These are phyloP conservation scores for Bathelium albidoporum DNA, from an alignment of 495 filamentous ascomycete species.

Conservation along the genomic window DNA sequence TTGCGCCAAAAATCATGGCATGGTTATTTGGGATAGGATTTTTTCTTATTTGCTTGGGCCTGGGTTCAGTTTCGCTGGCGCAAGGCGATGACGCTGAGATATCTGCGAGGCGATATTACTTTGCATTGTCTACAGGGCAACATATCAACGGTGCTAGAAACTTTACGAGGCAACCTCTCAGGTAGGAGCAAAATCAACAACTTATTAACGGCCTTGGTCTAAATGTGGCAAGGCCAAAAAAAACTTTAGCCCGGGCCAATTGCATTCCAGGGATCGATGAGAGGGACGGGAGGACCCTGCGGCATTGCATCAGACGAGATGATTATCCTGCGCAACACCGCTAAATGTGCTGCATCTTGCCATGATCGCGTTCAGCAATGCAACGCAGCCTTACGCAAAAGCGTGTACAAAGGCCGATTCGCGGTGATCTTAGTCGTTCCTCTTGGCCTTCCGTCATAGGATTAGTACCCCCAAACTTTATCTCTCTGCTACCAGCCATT, in stretches of 20 bases:
- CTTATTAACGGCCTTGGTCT: not conserved
- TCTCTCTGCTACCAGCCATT: not conserved
- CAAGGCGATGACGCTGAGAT: too few relatives aligned
- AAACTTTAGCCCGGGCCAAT: not conserved
- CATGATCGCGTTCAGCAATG: too few relatives aligned
- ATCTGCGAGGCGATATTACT: not conserved
- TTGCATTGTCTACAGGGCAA: not conserved
- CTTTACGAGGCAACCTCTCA: not conserved
- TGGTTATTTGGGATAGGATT: not conserved
- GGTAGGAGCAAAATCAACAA: not conserved
- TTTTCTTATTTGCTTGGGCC: not conserved
- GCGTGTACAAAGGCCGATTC: not conserved
- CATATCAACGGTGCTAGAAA: not conserved
- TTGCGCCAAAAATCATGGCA: not conserved
- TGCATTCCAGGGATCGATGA: not conserved
- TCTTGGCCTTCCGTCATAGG: not conserved
- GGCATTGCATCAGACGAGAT: not conserved
- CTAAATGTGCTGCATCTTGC: not conserved
- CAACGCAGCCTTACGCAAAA: not conserved
- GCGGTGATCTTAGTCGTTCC: not conserved
- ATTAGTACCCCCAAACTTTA: not conserved
- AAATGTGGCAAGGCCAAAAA: not conserved
- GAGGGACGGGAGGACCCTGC: not conserved
- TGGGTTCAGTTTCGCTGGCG: too few relatives aligned
- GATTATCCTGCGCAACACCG: not conserved